phyloP scores from a whole-genome alignment of 306 rosid species.

The Quercus ilex region DNA sequence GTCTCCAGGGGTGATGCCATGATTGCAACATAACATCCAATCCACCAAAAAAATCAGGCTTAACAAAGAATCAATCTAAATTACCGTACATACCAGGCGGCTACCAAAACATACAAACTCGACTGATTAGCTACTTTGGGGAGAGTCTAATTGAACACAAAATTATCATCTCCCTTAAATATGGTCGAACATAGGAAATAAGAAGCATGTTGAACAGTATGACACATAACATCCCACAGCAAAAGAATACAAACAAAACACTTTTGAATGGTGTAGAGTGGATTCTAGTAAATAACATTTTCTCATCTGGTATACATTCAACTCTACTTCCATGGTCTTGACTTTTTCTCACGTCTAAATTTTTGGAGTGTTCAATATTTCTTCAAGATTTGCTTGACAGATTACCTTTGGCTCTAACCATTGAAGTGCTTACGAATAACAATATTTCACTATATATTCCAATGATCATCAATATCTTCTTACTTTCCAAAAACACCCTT shows the following conservation, averaged over 20 bases:
- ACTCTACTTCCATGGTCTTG: no score
- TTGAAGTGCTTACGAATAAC: no score
- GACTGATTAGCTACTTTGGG: not conserved
- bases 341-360: no score
- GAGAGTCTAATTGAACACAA: not conserved
- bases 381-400: no score
- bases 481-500: no score
- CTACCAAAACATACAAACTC: not conserved
- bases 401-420: no score
- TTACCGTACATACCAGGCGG: not conserved
- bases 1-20: not conserved
- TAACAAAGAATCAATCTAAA: not conserved
- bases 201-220: not conserved
- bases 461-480: no score
- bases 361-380: no score
- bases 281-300: no score
- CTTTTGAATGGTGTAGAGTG: not conserved
- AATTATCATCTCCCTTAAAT: not conserved
- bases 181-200: not conserved
- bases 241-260: not conserved
- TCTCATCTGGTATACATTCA: no score
- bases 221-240: not conserved
- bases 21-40: not conserved
- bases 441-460: no score
- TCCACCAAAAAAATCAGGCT: not conserved